Base-by-base conservation (phyloP, 2,329 filamentous ascomycete genomes). In the Monilinia vaccinii-corymbosi region DNA sequence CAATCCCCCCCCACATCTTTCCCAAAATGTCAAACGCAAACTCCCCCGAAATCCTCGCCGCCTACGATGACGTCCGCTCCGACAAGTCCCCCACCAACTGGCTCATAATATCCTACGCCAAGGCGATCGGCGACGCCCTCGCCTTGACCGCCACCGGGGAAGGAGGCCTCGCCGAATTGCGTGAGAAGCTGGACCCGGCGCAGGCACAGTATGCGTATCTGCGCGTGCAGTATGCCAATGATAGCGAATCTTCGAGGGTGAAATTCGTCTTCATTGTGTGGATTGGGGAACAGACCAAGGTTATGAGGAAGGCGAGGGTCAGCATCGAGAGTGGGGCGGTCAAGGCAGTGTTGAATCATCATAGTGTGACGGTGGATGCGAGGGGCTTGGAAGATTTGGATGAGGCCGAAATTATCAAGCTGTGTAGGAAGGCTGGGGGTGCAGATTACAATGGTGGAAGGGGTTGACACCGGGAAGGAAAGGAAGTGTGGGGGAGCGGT, bases 391-490 rank as follows among this genome's bases (percentile, higher is more conserved):
- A 74, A 32, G 86, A 89, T 69, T 71, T 89, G 59, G 79, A 81
- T 21, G 82, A 85, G 73, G 74, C 76, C 63, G 83, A 85, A 23
- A 79, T 89, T 56, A 82, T 87, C 18, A 71, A 78, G 62, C 75
- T 80, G 69, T 73, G 88, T 73, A 76, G 85, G 71, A 85, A 82
- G 75, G 84, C 81, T 4, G 86, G 86, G 59, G 86, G 86, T 36
- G 85, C 85, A 18, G 86, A 88, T 73, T 89, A 88, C 78, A 85
- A 88, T 69, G 84, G 85, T 9, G 85, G 81, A 13, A 73, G 83
- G 64, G 83, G 69, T 11, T 71, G 18, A 55, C 10, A 1, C 28
- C 6, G 10, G 9, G 9, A 8, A 44, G 13, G 36, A 31, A 53
- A 38, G n/a, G n/a, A n/a, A 16, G 25, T 18, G 16, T 36, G 34